Base-by-base conservation (phyloP, 208 protist species). In the Phytomonas serpens region DNA sequence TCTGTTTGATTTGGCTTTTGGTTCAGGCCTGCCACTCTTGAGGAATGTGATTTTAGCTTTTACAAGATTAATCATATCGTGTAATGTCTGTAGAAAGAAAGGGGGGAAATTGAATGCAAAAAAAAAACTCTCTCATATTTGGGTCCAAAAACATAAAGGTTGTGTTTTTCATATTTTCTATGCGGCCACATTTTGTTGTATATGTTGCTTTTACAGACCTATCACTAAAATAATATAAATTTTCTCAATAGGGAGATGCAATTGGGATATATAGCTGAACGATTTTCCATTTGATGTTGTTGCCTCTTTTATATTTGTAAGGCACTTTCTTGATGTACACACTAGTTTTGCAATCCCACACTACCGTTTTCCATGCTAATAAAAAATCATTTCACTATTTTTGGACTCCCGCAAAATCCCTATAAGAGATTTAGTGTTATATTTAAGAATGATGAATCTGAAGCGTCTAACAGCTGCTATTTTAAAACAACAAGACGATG, bases 401-500 rank as follows among this genome's bases (percentile, higher is more conserved):
- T 68, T 40, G 27, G 42, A 63, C 47, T 40, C 63, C 31, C 42
- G 37, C 57, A 16, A 47, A 51, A 38, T 16, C 36, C 42, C 32
- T 16, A 30, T 4, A 70, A 52, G n/a, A 13, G 42, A 19, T 65
- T n/a, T 29, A 36, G 13, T 70, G 32, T 19, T 31, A 57, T 29
- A 65, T 72, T 74, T 57, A 42, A n/a, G 19, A 38, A 7, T 47
- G 32, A 74, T 61, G 47, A 10, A 72, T 63, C 29, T 81, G 77
- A 70, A 77, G 33, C 67, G 61, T 42, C 23, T 88, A 38, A 83
- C 81, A 14, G 67, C 82, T 36, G 77, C 81, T 11, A 51, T 95
- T 14, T 81, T 95, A 32, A 76, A 79, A 36, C 81, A 84, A 72
- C 92, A 97, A 67, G 89, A 97, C 70, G 92, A 96, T 65, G 72